phyloP scores from a whole-genome alignment of 345 rosid genomes.

The Trapa incisa region DNA sequence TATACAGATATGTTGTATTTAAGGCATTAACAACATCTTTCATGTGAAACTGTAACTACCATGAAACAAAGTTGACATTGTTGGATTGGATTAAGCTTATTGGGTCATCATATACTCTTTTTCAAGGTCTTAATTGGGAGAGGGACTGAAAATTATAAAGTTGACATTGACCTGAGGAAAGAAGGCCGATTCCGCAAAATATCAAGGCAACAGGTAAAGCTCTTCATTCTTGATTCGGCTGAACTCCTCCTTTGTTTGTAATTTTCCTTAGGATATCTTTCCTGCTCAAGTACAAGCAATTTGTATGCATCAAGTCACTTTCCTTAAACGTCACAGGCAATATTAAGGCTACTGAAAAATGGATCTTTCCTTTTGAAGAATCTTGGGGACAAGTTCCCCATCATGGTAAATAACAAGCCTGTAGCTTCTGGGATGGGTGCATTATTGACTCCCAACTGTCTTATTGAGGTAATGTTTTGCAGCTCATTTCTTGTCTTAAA shows the following conservation, averaged over 20 bases:
- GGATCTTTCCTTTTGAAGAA: slow-evolving; percentile 55
- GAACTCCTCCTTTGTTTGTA: not conserved
- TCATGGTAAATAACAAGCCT: slow-evolving; percentile 44
- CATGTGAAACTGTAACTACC: not conserved
- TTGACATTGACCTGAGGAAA: slow-evolving; percentile 76
- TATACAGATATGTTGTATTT: no score
- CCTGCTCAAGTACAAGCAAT: not conserved
- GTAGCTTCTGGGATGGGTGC: slow-evolving; percentile 28
- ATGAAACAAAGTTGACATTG: not conserved
- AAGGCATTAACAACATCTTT: not conserved
- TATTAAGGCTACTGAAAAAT: slow-evolving; percentile 17
- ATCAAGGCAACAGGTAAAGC: slow-evolving; percentile 68
- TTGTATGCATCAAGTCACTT: not conserved
- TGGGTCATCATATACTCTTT: slow-evolving; percentile 8
- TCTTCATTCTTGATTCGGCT: not conserved
- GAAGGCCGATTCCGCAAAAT: slow-evolving; percentile 51
- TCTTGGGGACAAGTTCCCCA: slow-evolving; percentile 40
- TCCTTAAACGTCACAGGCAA: not conserved
- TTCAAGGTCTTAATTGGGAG: slow-evolving; percentile 83
- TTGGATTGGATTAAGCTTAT: not conserved
- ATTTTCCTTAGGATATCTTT: no score
- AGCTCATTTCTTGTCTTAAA: not conserved
- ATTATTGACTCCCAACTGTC: slow-evolving; percentile 31
- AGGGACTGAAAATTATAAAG: slow-evolving; percentile 47
- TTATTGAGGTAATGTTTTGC: slow-evolving; percentile 36